These are phyloP conservation scores for Paramecium pentaurelia DNA, from an alignment of 73 alveolate species.

Conservation along the genomic window DNA sequence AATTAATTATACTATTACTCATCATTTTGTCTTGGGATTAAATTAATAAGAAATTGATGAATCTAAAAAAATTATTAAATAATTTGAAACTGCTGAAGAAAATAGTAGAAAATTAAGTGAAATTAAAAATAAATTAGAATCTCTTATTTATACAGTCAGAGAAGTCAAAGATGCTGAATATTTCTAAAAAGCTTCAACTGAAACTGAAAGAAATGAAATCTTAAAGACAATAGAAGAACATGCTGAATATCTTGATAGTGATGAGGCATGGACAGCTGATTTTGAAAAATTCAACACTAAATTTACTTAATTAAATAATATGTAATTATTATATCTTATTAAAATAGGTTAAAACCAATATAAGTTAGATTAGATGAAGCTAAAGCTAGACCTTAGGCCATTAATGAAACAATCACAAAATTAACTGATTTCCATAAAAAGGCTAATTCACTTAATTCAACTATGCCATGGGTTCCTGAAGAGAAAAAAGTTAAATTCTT, in stretches of 20 bases:
- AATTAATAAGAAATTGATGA: conserved; percentile 51
- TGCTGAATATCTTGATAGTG: conserved; percentile 51
- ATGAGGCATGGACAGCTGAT: conserved; percentile 52
- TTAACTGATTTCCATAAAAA: conserved; percentile 46
- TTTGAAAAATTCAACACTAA: conserved; percentile 22
- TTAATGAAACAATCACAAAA: conserved; percentile 42
- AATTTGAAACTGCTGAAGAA: conserved; percentile 53
- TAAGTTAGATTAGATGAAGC: conserved; percentile 49
- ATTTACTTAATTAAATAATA: not conserved
- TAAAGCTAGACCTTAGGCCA: conserved; percentile 46
- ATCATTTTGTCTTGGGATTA: not conserved
- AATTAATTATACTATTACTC: conserved; percentile 1
- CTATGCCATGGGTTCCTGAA: conserved; percentile 59
- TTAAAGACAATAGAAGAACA: conserved; percentile 11
- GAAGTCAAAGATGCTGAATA: conserved; percentile 56
- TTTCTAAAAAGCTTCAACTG: conserved; percentile 53
- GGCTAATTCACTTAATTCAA: not conserved
- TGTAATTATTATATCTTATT: not conserved
- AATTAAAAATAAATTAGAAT: conserved; percentile 64
- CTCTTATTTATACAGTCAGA: conserved; percentile 55
- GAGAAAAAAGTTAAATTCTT: conserved; percentile 14
- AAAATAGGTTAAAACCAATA: conserved; percentile 35
- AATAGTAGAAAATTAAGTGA: conserved; percentile 49
- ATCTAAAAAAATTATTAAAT: not conserved
- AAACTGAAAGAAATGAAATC: conserved; percentile 48